Evolutionary conservation across 352 stramenopile genomes (phyloP), one percentile per base, ranked within the genome.

Genomic region (Phytophthora pluvialis): DNA sequence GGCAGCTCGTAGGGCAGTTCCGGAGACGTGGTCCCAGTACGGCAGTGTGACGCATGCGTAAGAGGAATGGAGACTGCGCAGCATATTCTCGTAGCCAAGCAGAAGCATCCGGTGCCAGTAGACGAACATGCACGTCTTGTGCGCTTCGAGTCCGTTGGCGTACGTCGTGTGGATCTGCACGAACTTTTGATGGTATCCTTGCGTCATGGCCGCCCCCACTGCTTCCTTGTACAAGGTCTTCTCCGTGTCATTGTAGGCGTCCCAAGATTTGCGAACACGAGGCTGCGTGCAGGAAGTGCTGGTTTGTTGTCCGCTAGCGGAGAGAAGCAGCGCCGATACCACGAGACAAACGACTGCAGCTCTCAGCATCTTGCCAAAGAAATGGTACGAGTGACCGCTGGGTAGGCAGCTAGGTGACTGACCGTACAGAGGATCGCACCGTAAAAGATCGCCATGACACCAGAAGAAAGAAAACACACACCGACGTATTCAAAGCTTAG

Each of bases 51-150:
- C n/a, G 36, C 83, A 92, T 26, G 52, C 54, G 56, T 72, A 91
- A 42, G 70, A 33, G 0, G 55, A 2, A 3, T 46, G 65, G 2
- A 86, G 59, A 28, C 72, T 81, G 3, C 83, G 78, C 4, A 91
- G 71, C 83, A 91, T 91, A 60, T 91, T 91, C 47, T 91, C 83
- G 42, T 84, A 92, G 2, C 69, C 83, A 10, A 92, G 42, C 1
- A 90, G 49, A 43, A 86, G 70, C 50, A 78, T 76, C 21, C 83
- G 83, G 47, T 92, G 83, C 81, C 83, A 92, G 68, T 89, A 90
- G 25, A 82, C 80, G 66, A 92, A 92, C 75, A 89, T 81, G 50
- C 81, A 89, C 28, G 70, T 72, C 16, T 52, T 42, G 32, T 91
- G 83, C 1, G 83, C 83, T 50, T 89, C 68, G 9, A 60, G 28